Evolutionary conservation across 2,329 filamentous ascomycete genomes (phyloP).

Genomic region (Sporothrix brasiliensis): DNA sequence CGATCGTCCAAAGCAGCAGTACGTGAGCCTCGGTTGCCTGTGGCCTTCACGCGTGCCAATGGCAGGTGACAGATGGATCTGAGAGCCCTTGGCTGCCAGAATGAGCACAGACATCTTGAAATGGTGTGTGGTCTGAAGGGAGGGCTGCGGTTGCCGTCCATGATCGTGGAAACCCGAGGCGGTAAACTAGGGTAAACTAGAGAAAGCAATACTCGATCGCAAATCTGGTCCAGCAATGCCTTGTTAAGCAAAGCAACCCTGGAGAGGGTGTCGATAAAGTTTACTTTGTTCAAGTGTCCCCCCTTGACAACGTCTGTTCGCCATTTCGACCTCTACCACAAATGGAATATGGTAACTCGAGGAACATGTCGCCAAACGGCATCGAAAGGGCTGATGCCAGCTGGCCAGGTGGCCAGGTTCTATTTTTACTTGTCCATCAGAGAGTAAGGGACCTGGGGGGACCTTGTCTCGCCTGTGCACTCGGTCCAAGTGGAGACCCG

Average conservation of each 20-base stretch:
- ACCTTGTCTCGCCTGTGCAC: too few species aligned
- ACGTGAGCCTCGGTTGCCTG: not conserved
- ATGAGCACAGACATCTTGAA: too few species aligned
- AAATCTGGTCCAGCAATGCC: too few species aligned
- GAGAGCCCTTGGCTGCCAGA: not conserved
- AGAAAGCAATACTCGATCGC: too few species aligned
- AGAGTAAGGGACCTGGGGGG: too few species aligned
- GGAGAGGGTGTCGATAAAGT: not conserved
- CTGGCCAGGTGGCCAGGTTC: not conserved
- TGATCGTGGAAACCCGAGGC: not conserved
- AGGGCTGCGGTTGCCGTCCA: too few species aligned
- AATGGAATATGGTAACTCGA: not conserved
- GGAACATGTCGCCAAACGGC: too few species aligned
- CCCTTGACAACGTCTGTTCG: slow-evolving; percentile 11
- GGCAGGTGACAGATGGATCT: not conserved
- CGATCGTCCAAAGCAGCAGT: not conserved
- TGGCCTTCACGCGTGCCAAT: not conserved
- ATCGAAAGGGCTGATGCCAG: not conserved
- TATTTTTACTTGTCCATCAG: slow-evolving; percentile 5
- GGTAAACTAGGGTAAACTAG: too few species aligned
- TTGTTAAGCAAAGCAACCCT: too few species aligned
- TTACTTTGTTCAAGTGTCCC: not conserved
- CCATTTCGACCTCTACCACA: not conserved
- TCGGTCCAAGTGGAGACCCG: not conserved
- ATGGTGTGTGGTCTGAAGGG: too few species aligned